These are phyloP conservation scores for Hexamita inflata DNA, from an alignment of 208 protist genomes.

Conservation along the genomic window DNA sequence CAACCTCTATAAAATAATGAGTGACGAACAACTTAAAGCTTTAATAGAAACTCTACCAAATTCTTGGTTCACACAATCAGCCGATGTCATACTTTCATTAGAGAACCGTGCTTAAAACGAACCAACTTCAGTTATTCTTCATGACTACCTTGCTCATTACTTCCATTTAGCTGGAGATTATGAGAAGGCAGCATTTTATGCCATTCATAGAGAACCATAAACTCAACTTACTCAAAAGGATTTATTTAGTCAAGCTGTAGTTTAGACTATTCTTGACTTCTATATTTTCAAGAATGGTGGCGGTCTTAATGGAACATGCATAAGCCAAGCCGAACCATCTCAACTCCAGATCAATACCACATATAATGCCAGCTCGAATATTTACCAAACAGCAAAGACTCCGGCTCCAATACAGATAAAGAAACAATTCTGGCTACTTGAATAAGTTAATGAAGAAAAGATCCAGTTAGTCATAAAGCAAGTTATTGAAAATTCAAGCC, in stretches of 20 bases:
- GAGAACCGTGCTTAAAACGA: not conserved
- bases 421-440: not conserved
- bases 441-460: not conserved
- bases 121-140: not conserved
- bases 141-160: not conserved
- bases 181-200: not conserved
- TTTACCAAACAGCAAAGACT: not conserved
- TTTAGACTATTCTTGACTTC: not conserved
- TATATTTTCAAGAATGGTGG: not conserved
- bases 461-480: not conserved
- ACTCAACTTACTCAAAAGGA: not conserved
- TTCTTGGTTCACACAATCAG: too few species aligned
- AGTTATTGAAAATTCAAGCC: not conserved
- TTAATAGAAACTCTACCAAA: too few species aligned
- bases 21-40: too few species aligned
- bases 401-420: not conserved
- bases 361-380: not conserved
- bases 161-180: not conserved
- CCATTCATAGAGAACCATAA: not conserved
- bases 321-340: too few species aligned
- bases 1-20: too few species aligned
- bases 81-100: too few species aligned
- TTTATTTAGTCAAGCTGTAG: not conserved
- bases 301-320: not conserved
- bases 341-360: not conserved